Evolutionary conservation across 306 rosid species (phyloP).

Genomic region (Glycine tomentella): DNA sequence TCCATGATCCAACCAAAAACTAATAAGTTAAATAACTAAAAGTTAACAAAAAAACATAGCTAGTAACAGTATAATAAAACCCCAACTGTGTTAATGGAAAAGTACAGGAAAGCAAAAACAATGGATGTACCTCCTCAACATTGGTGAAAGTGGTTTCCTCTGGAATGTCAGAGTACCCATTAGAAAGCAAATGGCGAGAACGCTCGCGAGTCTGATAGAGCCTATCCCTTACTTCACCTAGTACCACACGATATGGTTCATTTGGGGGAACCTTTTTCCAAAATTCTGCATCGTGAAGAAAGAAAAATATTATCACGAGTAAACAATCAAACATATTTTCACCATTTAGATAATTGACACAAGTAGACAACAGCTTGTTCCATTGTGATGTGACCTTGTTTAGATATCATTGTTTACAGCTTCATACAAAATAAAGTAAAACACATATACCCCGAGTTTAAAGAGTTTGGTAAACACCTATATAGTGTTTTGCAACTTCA

Average conservation of each 20-base stretch:
- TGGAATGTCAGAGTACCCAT: conserved; percentile 87
- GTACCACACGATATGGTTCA: conserved; percentile 95
- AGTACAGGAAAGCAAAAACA: conserved; percentile 12
- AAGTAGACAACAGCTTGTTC: conserved; percentile 36
- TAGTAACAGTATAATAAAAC: neutral
- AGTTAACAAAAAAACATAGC: neutral
- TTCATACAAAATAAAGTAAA: conserved; percentile 2
- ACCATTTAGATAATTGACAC: neutral
- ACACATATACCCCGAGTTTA: neutral
- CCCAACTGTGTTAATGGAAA: neutral
- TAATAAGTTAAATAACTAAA: neutral
- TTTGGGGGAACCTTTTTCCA: conserved; percentile 90
- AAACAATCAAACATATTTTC: conserved; percentile 6
- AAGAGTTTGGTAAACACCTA: conserved; percentile 62
- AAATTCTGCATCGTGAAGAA: conserved; percentile 64
- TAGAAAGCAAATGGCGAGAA: conserved; percentile 82
- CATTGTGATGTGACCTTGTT: conserved; percentile 21
- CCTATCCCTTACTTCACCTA: conserved; percentile 93
- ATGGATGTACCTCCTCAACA: conserved; percentile 72
- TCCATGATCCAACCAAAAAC: conserved; percentile 10
- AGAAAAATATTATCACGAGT: conserved; percentile 28
- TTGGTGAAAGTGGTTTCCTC: conserved; percentile 85
- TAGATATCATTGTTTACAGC: neutral
- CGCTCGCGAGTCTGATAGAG: conserved; percentile 97
- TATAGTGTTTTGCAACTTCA: conserved; percentile 95